phyloP scores from a whole-genome alignment of 2,329 filamentous ascomycete species.

The Capronia americana region DNA sequence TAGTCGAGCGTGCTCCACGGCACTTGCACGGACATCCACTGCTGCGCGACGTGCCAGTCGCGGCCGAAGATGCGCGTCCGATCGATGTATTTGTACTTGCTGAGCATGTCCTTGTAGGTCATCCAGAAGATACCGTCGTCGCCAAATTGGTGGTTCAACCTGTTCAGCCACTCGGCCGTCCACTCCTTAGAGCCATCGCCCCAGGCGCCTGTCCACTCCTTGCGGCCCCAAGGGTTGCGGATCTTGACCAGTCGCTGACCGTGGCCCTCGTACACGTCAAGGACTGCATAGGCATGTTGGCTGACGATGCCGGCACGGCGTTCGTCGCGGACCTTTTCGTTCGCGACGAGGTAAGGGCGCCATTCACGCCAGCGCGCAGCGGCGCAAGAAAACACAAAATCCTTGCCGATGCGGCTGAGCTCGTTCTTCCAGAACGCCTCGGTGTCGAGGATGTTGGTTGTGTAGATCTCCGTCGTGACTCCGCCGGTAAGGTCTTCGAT shows the following conservation, averaged over 20 bases:
- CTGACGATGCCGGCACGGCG: conserved; percentile 54
- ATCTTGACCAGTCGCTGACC: conserved; percentile 64
- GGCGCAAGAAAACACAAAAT: conserved; percentile 65
- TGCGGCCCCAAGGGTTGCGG: conserved; percentile 81
- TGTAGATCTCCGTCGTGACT: conserved; percentile 55
- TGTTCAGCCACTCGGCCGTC: conserved; percentile 78
- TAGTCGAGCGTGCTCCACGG: conserved; percentile 66
- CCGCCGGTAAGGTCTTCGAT: conserved; percentile 65
- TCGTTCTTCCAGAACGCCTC: conserved; percentile 85
- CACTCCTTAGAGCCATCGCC: conserved; percentile 83
- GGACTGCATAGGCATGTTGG: conserved; percentile 64
- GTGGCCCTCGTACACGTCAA: conserved; percentile 66
- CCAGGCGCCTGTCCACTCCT: conserved; percentile 83
- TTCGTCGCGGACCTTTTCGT: conserved; percentile 42
- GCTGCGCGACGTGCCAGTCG: conserved; percentile 67
- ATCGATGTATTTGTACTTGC: conserved; percentile 66
- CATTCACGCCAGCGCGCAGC: conserved; percentile 49
- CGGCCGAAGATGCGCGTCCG: conserved; percentile 66
- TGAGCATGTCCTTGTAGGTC: conserved; percentile 64
- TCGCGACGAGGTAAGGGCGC: conserved; percentile 34
- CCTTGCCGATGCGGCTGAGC: conserved; percentile 78
- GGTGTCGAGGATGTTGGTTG: conserved; percentile 63
- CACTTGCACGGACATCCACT: conserved; percentile 66
- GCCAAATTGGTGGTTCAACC: conserved; percentile 75
- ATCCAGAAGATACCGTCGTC: conserved; percentile 75